These are phyloP conservation scores for Claviceps africana DNA, from an alignment of 2,329 filamentous ascomycete species.

Conservation along the genomic window DNA sequence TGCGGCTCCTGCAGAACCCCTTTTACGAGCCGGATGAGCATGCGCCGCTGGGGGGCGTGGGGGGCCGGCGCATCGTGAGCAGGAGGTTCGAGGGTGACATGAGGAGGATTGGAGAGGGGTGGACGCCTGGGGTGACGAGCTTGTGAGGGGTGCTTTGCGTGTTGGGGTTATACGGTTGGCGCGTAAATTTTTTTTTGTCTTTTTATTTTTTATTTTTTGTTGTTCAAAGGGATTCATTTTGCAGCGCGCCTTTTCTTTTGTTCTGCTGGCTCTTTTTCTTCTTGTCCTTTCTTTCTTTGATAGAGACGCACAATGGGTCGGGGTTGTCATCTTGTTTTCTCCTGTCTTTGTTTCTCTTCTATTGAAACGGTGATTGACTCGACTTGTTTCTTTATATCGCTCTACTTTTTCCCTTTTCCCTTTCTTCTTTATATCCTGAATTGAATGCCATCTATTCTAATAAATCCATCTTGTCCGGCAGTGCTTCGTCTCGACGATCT, in stretches of 20 bases:
- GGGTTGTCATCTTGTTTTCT: no score
- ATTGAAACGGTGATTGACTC: not conserved
- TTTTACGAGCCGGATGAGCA: slow-evolving; percentile 88
- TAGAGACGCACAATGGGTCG: not conserved
- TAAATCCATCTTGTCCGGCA: not conserved
- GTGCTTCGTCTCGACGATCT: not conserved
- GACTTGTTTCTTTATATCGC: not conserved
- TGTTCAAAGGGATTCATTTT: not conserved
- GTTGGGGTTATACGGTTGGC: not conserved
- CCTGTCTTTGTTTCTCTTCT: not conserved
- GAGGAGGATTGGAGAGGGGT: slow-evolving; percentile 69
- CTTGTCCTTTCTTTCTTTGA: no score
- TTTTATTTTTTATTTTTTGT: not conserved
- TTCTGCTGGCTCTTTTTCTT: not conserved
- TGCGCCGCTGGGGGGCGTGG: slow-evolving; percentile 39
- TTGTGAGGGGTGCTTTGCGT: slow-evolving; percentile 27
- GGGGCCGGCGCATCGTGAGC: slow-evolving; percentile 64
- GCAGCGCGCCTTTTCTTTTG: not conserved
- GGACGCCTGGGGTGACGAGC: slow-evolving; percentile 58
- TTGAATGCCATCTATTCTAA: not conserved
- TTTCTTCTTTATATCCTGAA: not conserved
- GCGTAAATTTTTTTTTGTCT: not conserved
- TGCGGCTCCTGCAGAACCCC: slow-evolving; percentile 77
- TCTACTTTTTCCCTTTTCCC: not conserved
- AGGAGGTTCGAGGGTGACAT: slow-evolving; percentile 70